Conservation (phyloP, 139 green algal species). For the Zygnema circumcarinatum region DNA sequence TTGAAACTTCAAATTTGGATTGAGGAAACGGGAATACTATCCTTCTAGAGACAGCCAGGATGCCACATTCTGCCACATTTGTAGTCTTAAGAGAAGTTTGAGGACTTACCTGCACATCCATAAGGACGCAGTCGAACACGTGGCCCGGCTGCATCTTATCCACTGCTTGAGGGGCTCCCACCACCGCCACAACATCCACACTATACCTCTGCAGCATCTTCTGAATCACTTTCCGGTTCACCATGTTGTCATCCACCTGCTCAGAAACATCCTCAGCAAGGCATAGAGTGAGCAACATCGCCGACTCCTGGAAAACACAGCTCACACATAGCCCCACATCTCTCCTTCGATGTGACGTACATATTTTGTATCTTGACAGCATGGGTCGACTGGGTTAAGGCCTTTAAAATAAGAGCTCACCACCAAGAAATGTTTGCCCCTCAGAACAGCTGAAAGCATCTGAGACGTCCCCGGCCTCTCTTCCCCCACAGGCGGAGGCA, state of each 20-base stretch:
- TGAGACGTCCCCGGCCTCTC: neutral
- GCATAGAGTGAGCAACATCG: neutral
- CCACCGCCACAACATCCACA: slow-evolving; percentile 33
- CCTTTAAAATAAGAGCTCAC: neutral
- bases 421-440: slow-evolving; percentile 54
- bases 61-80: too few species aligned
- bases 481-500: neutral
- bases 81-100: too few species aligned
- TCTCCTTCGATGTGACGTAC: too few species aligned
- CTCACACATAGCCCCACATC: too few species aligned
- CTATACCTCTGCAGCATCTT: slow-evolving; percentile 57
- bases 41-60: too few species aligned
- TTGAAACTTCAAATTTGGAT: too few species aligned
- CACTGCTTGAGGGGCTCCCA: slow-evolving; percentile 38
- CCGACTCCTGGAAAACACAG: too few species aligned
- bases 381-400: too few species aligned
- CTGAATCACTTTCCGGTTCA: slow-evolving; percentile 49
- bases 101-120: slow-evolving; percentile 56
- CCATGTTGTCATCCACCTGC: slow-evolving; percentile 59
- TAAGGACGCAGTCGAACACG: slow-evolving; percentile 50
- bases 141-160: slow-evolving; percentile 10
- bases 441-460: slow-evolving; percentile 38
- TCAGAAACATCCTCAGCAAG: slow-evolving; percentile 11
- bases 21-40: too few species aligned
- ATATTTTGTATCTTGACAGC: too few species aligned